These are phyloP conservation scores for Marchantia paleacea DNA, from an alignment of 225 moss, liverwort and hornwort species.

Conservation along the genomic window DNA sequence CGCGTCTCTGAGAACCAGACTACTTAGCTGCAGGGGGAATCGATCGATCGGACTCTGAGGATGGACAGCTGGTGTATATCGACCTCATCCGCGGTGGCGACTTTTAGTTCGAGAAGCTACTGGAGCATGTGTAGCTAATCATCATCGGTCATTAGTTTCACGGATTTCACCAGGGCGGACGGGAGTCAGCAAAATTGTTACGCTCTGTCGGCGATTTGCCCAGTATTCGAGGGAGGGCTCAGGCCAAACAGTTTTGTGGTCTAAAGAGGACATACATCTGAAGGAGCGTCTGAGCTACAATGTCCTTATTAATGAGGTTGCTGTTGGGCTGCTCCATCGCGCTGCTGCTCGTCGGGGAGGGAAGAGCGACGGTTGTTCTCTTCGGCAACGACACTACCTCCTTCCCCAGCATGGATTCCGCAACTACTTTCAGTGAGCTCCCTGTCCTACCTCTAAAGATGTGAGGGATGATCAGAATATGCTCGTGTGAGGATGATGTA, in stretches of 20 bases:
- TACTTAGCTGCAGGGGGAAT: background rate
- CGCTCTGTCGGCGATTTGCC: background rate
- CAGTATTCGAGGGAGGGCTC: background rate
- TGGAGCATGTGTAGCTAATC: background rate
- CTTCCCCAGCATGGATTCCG: slow-evolving; percentile 32
- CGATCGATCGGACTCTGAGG: background rate
- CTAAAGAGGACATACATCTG: background rate
- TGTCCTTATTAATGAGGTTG: background rate
- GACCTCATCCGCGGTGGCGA: slow-evolving; percentile 8
- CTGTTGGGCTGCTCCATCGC: slow-evolving; percentile 2
- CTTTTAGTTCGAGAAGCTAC: background rate
- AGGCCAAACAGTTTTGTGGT: background rate
- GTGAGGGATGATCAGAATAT: background rate
- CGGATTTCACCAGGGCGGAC: background rate
- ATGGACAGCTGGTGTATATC: background rate
- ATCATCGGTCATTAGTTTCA: background rate
- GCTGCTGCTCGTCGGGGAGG: slow-evolving; percentile 17
- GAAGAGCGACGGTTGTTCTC: slow-evolving; percentile 26
- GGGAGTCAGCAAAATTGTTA: background rate
- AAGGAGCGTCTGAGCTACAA: background rate
- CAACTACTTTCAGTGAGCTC: slow-evolving; percentile 26
- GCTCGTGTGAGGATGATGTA: background rate
- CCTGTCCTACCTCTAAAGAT: background rate
- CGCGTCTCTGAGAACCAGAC: background rate
- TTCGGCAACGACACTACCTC: slow-evolving; percentile 32